Percentiles rank a stretch among this genome's conserved stretches.
Conservation (phyloP, 257 asterid genomes). For the Solanum sejunctum region DNA sequence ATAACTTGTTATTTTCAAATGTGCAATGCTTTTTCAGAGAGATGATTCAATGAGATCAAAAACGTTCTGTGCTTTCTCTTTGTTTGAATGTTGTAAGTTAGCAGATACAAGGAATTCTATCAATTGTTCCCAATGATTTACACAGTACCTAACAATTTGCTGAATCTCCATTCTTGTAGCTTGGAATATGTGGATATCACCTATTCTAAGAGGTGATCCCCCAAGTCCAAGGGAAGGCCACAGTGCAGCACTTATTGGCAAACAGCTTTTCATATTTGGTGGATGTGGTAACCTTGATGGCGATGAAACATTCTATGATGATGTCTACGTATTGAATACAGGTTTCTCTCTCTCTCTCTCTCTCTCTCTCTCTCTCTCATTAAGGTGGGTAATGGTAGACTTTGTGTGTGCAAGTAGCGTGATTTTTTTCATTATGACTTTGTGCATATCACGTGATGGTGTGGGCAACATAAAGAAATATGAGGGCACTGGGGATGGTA, state of each 20-base stretch:
- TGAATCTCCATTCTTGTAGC: constrained; percentile 25
- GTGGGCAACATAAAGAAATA: not conserved
- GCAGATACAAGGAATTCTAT: not conserved
- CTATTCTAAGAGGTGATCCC: constrained; percentile 72
- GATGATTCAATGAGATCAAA: not conserved
- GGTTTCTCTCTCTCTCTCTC: constrained; percentile 25
- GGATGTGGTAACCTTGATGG: constrained; percentile 78
- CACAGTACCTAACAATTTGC: not conserved
- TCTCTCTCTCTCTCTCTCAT: not conserved
- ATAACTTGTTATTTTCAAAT: not conserved
- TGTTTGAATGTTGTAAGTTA: not conserved
- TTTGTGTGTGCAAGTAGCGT: not conserved
- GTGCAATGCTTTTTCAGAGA: not conserved
- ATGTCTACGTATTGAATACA: constrained; percentile 79
- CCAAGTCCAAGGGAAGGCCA: constrained; percentile 98
- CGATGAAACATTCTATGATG: constrained; percentile 74
- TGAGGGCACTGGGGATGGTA: not conserved
- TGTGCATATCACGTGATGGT: not conserved
- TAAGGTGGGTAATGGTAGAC: not conserved
- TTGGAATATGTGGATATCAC: constrained; percentile 68
- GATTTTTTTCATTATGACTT: not conserved
- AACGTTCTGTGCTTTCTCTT: not conserved
- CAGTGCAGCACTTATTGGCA: constrained; percentile 90
- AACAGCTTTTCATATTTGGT: constrained; percentile 87
- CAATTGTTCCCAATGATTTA: not conserved